Conservation (phyloP, 2,329 filamentous ascomycete genomes). For the Aspergillus hiratsukae region DNA sequence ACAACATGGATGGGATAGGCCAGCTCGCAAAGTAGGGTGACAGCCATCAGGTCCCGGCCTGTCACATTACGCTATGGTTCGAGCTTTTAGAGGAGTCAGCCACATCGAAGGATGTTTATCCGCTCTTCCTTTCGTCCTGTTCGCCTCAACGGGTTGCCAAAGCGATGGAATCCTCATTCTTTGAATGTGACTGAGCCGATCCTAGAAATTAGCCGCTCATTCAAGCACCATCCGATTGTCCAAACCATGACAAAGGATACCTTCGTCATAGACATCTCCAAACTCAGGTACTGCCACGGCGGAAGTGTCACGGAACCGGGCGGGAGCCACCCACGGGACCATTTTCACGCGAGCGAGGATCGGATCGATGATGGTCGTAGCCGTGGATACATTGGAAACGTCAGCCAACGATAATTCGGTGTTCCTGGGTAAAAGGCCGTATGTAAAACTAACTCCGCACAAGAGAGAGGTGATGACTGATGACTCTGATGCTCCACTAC, state of each 20-base stretch:
- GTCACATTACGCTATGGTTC: not conserved
- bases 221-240: not conserved
- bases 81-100: not conserved
- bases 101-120: not conserved
- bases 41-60: conserved; percentile 2
- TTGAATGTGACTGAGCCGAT: not conserved
- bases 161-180: not conserved
- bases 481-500: not conserved
- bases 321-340: conserved; percentile 18
- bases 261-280: not conserved
- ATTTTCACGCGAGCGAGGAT: conserved; percentile 16
- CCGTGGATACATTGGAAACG: conserved; percentile 4
- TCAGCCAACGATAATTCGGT: not conserved
- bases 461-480: not conserved
- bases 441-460: not conserved
- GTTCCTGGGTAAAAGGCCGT: not conserved
- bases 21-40: conserved; percentile 2
- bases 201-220: not conserved
- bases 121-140: not conserved
- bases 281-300: conserved; percentile 4
- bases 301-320: conserved; percentile 10
- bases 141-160: not conserved
- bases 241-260: not conserved
- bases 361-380: conserved; percentile 13
- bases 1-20: conserved; percentile 1